A percentile compares a stretch with the other conserved stretches of the same genome.
Evolutionary conservation across 169 alveolate genomes (phyloP).

Genomic region (Eimeria maxima): DNA sequence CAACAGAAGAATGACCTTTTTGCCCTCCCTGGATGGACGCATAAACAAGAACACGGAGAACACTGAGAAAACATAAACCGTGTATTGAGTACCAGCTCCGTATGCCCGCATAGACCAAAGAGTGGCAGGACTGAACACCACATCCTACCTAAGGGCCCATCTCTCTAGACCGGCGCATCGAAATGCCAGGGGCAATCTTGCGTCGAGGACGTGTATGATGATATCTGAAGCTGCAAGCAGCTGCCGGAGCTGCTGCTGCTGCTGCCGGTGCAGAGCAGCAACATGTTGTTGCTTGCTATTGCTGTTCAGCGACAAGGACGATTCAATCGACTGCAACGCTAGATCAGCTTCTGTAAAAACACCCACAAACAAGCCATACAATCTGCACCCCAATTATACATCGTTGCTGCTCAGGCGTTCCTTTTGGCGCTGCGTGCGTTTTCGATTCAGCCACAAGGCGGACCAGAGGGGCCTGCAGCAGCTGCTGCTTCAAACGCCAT

Average conservation of each 20-base stretch:
- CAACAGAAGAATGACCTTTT: conserved; percentile 93
- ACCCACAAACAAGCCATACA: neutral
- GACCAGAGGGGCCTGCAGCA: conserved; percentile 88
- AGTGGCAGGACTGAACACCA: neutral
- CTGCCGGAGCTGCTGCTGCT: conserved; percentile 85
- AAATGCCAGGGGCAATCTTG: conserved; percentile 96
- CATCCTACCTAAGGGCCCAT: conserved; percentile 85
- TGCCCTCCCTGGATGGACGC: conserved; percentile 87
- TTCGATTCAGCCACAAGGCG: neutral
- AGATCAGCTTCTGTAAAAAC: conserved; percentile 40
- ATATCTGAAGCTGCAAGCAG: conserved; percentile 94
- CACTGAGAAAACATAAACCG: neutral
- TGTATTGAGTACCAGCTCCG: neutral
- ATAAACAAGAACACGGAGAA: neutral
- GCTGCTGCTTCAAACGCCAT: conserved; percentile 20
- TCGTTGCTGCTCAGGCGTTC: neutral
- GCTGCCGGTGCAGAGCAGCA: conserved; percentile 80
- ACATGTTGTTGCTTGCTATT: conserved; percentile 64
- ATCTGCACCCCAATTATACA: neutral
- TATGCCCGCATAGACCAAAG: neutral
- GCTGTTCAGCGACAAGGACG: conserved; percentile 14
- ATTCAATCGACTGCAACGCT: conserved; percentile 55
- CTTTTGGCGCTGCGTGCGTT: neutral
- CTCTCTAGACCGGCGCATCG: conserved; percentile 94
- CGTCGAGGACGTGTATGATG: conserved; percentile 95